Evolutionary conservation across 495 filamentous ascomycete species (phyloP), one percentile per base, ranked within the genome.

Genomic region (Penicillium paradoxum): DNA sequence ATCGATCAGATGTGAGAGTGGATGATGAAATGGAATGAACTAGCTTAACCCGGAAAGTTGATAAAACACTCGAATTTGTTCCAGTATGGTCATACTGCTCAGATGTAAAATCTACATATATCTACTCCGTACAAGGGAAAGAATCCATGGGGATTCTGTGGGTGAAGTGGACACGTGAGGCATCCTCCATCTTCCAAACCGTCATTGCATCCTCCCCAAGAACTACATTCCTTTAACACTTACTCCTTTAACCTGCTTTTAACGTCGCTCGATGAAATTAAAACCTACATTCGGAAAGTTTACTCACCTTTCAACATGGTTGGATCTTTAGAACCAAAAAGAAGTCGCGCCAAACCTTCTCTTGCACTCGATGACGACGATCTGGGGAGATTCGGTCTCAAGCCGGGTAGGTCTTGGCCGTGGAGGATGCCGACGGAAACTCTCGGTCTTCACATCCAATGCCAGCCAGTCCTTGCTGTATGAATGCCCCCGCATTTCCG

Each of bases 251-350:
- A n/a, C n/a, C n/a, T n/a, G n/a, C n/a, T n/a, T n/a, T n/a, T n/a
- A n/a, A n/a, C n/a, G n/a, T n/a, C n/a, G n/a, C n/a, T n/a, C n/a
- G n/a, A n/a, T n/a, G n/a, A n/a, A n/a, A n/a, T n/a, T n/a, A n/a
- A n/a, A n/a, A n/a, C n/a, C n/a, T n/a, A n/a, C n/a, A n/a, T n/a
- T 52, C 58, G 55, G 58, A 32, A 25, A 18, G 37, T 56, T 58
- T 55, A 51, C 42, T 44, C 45, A 50, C 34, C 30, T 10, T 17
- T 25, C 32, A 11, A 9, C 6, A 32, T 41, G 22, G n/a, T n/a
- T n/a, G n/a, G n/a, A n/a, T n/a, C n/a, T n/a, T n/a, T n/a, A n/a
- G n/a, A n/a, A n/a, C n/a, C 57, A 58, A 44, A 37, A 54, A 42
- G 18, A 19, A 24, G 13, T 38, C 51, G 24, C 41, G 24, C n/a